A percentile compares a stretch with the other conserved stretches of the same genome.
Conservation (phyloP, 345 rosid genomes). For the Camelina hispida region DNA sequence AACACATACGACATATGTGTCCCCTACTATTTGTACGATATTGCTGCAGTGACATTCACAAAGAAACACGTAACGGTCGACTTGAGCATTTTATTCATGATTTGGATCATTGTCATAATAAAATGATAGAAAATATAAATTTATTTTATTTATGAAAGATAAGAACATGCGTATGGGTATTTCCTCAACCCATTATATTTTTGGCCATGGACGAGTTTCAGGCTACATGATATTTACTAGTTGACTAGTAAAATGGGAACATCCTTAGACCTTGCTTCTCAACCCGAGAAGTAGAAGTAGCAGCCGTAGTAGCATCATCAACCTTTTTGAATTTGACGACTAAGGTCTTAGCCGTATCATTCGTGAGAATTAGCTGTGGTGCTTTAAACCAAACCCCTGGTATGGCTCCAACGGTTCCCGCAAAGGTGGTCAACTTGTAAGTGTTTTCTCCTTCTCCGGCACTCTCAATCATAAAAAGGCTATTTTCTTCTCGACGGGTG, state of each 20-base stretch:
- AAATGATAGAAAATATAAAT: no score
- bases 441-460: slow-evolving; percentile 15
- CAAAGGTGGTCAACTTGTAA: slow-evolving; percentile 11
- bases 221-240: background rate
- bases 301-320: background rate
- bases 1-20: no score
- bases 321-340: slow-evolving; percentile 4
- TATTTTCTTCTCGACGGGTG: background rate
- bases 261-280: slow-evolving; percentile 27
- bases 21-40: no score
- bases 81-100: no score
- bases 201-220: slow-evolving; percentile 29
- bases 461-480: background rate
- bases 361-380: slow-evolving; percentile 26
- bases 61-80: no score
- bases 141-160: background rate
- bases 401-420: slow-evolving; percentile 5
- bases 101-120: no score
- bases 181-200: slow-evolving; percentile 38
- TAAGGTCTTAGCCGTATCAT: background rate
- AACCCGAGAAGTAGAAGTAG: slow-evolving; percentile 8
- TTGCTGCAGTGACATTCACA: no score
- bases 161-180: slow-evolving; percentile 8
- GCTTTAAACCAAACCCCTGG: background rate
- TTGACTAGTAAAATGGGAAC: slow-evolving; percentile 33